Percentiles rank a stretch among this genome's conserved stretches.
Evolutionary conservation across 352 stramenopile genomes (phyloP).

Genomic region (Globisporangium mamillatum): DNA sequence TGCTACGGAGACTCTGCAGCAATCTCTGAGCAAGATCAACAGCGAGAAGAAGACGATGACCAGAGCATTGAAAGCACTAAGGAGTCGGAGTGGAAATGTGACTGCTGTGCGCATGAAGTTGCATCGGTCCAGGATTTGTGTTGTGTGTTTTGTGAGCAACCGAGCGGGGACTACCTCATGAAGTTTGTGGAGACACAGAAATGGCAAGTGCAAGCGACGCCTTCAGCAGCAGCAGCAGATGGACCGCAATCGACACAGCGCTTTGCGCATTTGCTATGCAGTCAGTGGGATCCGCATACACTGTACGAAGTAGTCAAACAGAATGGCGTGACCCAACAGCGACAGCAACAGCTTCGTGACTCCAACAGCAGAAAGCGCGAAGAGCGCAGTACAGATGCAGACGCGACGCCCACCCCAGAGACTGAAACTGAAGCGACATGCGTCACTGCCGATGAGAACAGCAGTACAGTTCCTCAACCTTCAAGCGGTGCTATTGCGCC

Average conservation of each 20-base stretch:
- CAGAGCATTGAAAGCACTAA: not conserved
- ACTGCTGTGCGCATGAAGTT: conserved; percentile 34
- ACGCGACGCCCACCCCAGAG: not conserved
- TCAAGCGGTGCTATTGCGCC: conserved; percentile 3
- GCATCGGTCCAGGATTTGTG: conserved; percentile 8
- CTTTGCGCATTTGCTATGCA: conserved; percentile 48
- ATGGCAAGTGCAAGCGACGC: not conserved
- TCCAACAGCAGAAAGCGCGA: not conserved
- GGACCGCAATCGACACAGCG: not conserved
- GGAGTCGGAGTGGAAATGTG: conserved; percentile 32
- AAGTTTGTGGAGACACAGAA: conserved; percentile 27
- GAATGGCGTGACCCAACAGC: conserved; percentile 8
- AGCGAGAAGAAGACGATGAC: not conserved
- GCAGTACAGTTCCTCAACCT: not conserved
- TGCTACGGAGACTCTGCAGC: conserved; percentile 28
- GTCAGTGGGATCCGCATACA: conserved; percentile 43
- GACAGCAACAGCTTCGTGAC: conserved; percentile 21
- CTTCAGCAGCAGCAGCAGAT: not conserved
- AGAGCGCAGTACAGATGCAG: not conserved
- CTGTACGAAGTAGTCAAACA: conserved; percentile 18
- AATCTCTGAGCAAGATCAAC: not conserved
- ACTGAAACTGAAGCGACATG: not conserved
- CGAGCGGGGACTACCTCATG: conserved; percentile 17
- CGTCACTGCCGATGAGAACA: not conserved
- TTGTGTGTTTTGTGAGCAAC: conserved; percentile 49